phyloP scores from a whole-genome alignment of 139 green algal genomes.

The Micractinium conductrix region DNA sequence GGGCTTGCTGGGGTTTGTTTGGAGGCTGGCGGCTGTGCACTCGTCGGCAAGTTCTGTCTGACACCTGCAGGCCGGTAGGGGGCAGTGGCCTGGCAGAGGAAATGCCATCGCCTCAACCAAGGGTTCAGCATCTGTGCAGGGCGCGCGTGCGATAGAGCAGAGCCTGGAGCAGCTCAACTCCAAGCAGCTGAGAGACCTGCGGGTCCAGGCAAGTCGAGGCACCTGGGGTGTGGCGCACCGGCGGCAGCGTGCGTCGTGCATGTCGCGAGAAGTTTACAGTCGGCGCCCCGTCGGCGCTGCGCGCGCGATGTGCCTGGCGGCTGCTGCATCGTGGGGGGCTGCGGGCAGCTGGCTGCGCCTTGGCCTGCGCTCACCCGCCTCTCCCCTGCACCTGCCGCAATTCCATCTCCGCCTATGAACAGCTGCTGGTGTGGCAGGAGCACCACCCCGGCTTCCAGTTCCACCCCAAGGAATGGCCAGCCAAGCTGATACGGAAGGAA shows the following conservation, averaged over 20 bases:
- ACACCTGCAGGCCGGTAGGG: too few species aligned
- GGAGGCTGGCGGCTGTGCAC: too few species aligned
- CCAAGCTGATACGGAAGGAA: slow-evolving; percentile 35
- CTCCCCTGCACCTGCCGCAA: too few species aligned
- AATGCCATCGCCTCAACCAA: too few species aligned
- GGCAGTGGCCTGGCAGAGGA: too few species aligned
- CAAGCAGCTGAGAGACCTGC: slow-evolving; percentile 40
- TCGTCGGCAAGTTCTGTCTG: too few species aligned
- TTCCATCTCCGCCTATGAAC: background rate
- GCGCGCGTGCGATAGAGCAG: slow-evolving; percentile 37
- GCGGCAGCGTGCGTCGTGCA: too few species aligned
- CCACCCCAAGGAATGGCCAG: slow-evolving; percentile 15
- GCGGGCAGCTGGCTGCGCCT: background rate
- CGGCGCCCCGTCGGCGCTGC: too few species aligned
- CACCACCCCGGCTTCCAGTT: background rate
- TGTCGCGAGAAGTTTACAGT: too few species aligned
- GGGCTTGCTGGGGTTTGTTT: too few species aligned
- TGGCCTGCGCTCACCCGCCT: background rate
- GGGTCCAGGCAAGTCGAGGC: slow-evolving; percentile 19
- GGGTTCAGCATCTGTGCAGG: slow-evolving; percentile 17
- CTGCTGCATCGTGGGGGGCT: background rate
- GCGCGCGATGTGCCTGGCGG: too few species aligned
- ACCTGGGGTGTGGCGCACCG: too few species aligned
- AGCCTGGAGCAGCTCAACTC: slow-evolving; percentile 40
- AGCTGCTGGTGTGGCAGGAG: slow-evolving; percentile 16